Evolutionary conservation across 2,329 filamentous ascomycete species (phyloP).

Genomic region (Nigrospora sphaerica): DNA sequence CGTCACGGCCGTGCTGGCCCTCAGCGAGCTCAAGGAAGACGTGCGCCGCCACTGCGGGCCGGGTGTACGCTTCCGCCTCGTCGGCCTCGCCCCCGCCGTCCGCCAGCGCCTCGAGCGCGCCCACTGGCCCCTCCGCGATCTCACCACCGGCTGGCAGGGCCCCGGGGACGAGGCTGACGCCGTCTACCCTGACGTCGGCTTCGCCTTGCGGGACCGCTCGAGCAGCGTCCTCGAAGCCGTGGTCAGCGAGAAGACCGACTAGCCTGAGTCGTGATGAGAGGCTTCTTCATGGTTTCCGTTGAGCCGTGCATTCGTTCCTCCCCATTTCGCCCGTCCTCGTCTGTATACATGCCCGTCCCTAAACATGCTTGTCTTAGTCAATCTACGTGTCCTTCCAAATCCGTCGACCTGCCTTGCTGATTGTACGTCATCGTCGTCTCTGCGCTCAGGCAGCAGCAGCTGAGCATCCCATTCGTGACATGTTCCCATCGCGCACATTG

Average conservation of each 20-base stretch:
- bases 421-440: too few species aligned
- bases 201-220: slow-evolving; percentile 19
- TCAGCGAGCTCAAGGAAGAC: slow-evolving; percentile 23
- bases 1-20: slow-evolving; percentile 19
- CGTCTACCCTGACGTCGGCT: slow-evolving; percentile 18
- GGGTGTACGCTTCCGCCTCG: slow-evolving; percentile 18
- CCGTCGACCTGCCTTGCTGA: too few species aligned
- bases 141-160: slow-evolving; percentile 7
- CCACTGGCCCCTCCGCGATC: slow-evolving; percentile 16
- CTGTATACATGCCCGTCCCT: too few species aligned
- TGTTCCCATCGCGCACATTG: too few species aligned
- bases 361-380: too few species aligned
- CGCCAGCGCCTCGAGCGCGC: slow-evolving; percentile 17
- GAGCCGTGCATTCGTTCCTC: too few species aligned
- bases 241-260: slow-evolving; percentile 14
- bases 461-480: too few species aligned
- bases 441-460: too few species aligned
- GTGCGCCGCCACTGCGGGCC: slow-evolving; percentile 17
- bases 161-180: slow-evolving; percentile 9
- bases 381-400: too few species aligned
- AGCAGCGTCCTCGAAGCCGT: slow-evolving; percentile 18
- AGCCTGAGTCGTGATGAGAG: too few species aligned
- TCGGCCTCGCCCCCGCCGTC: slow-evolving; percentile 14
- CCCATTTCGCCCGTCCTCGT: too few species aligned
- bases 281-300: too few species aligned